Percentiles rank a stretch among this genome's conserved stretches.
Conservation (phyloP, 495 filamentous ascomycete genomes). For the Pseudomonodictys pantanalensis region DNA sequence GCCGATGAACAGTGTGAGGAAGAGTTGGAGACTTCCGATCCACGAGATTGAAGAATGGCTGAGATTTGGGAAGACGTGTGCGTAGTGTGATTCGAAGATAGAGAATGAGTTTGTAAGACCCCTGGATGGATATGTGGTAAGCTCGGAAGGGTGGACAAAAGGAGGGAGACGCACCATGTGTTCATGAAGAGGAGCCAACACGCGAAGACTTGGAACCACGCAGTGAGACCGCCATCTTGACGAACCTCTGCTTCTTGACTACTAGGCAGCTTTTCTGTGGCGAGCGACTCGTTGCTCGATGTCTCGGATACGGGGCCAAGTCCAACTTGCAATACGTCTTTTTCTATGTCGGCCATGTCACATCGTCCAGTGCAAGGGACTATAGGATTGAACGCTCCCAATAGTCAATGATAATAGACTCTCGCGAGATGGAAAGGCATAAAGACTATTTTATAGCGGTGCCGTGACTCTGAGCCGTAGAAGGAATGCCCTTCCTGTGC, state of each 20-base stretch:
- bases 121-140: not conserved
- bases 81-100: conserved; percentile 33
- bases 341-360: no score
- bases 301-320: no score
- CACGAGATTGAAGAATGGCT: conserved; percentile 30
- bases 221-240: conserved; percentile 9
- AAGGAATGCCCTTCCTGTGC: no score
- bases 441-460: no score
- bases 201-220: conserved; percentile 13
- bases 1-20: conserved; percentile 33
- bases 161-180: conserved; percentile 2
- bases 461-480: no score
- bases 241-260: not conserved
- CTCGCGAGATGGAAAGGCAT: no score
- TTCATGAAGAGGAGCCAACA: conserved; percentile 22
- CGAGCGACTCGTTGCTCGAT: no score
- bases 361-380: no score
- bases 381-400: no score
- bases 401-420: no score
- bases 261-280: no score
- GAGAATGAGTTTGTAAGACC: conserved; percentile 31
- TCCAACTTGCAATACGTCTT: no score
- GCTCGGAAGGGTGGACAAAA: not conserved
- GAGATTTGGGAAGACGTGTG: conserved; percentile 3
- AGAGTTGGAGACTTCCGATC: conserved; percentile 35